Evolutionary conservation across 2,329 filamentous ascomycete genomes (phyloP), one percentile per base, ranked within the genome.

Genomic region (Ascochyta koolunga): DNA sequence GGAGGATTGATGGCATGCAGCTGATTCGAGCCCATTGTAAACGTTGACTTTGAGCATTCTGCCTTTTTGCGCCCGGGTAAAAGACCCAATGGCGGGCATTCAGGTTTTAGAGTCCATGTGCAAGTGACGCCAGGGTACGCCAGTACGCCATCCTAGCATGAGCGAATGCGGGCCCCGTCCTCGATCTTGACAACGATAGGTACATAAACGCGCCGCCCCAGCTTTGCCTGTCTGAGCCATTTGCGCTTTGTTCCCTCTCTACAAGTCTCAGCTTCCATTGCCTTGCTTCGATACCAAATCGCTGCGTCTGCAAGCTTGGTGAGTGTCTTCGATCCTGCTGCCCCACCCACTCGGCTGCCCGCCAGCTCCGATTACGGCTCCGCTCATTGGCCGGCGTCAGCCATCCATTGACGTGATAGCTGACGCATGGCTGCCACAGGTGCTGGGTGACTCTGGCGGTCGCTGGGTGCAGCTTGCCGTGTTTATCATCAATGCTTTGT

Each of bases 151-250:
- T 54, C 31, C 38, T 38, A 58, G 50, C 57, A 64, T 65, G 65
- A 65, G 65, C 66, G 66, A 65, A 60, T 66, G 67, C 67, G 66
- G 66, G 68, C 66, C 65, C 58, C 61, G 53, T 45, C 54, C 60
- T 58, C 37, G 53, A 47, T 55, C 60, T 58, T 36, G 51, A 52
- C 54, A 31, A 49, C 49, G 46, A 47, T 59, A 42, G 50, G 59
- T 68, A 70, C 64, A 68, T 70, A 70, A 68, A 55, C 56, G 58
- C 61, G 46, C 51, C 58, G 49, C 58, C 62, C 59, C 64, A 50
- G 56, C 56, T 40, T 45, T 50, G 45, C 45, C 51, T 41, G 35
- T 47, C 60, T 61, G 63, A 61, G 60, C 59, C 58, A 54, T 60
- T 65, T 62, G 56, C 54, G 42, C 43, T 42, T 42, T 50, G 51